These are phyloP conservation scores for Penicillium paradoxum DNA, from an alignment of 495 filamentous ascomycete species.

Conservation along the genomic window DNA sequence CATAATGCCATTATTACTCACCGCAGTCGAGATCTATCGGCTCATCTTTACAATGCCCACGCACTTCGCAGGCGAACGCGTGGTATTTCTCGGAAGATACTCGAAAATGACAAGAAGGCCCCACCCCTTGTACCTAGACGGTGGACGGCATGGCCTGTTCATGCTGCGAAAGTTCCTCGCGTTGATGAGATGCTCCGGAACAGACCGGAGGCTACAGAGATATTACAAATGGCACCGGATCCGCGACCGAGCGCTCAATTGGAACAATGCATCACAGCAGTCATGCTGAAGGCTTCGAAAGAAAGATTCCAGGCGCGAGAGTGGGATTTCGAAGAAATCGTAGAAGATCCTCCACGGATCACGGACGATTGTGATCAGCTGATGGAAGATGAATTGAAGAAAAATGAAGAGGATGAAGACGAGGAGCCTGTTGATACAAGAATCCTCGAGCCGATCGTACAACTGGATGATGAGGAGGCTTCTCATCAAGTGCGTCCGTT, in stretches of 20 bases:
- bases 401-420: slow-evolving; percentile 9
- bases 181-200: slow-evolving; percentile 40
- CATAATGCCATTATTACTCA: slow-evolving; percentile 53
- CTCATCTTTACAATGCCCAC: slow-evolving; percentile 74
- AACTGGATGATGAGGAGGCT: slow-evolving; percentile 60
- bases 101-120: slow-evolving; percentile 22
- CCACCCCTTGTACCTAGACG: slow-evolving; percentile 35
- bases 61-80: slow-evolving; percentile 48
- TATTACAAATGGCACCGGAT: slow-evolving; percentile 37
- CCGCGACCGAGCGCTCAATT: slow-evolving; percentile 52
- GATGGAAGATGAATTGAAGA: slow-evolving; percentile 2
- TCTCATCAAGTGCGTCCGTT: slow-evolving; percentile 56
- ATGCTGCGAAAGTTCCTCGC: slow-evolving; percentile 54
- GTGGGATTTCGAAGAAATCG: slow-evolving; percentile 19
- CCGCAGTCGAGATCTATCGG: slow-evolving; percentile 56
- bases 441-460: slow-evolving; percentile 38
- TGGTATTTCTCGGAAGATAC: slow-evolving; percentile 22
- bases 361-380: not conserved
- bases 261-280: slow-evolving; percentile 61
- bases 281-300: slow-evolving; percentile 59
- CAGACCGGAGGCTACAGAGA: slow-evolving; percentile 44
- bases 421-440: slow-evolving; percentile 13
- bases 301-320: slow-evolving; percentile 49
- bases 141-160: slow-evolving; percentile 81
- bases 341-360: not conserved